Conservation (phyloP, 331 rosid genomes). For the Malus hybrid region DNA sequence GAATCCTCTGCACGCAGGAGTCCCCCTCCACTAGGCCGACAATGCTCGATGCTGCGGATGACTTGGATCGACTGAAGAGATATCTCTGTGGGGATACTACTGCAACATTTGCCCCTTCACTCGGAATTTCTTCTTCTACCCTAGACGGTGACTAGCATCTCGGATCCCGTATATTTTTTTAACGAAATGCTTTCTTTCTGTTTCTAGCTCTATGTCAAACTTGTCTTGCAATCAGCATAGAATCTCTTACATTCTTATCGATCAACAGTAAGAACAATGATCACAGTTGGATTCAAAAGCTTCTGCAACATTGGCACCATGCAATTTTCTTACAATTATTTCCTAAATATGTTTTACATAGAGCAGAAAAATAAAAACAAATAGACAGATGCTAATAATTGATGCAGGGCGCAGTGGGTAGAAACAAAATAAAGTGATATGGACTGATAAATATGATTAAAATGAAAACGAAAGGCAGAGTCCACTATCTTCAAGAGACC, state of each 20-base stretch:
- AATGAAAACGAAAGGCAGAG: too few relatives aligned
- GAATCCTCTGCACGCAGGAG: constrained; percentile 68
- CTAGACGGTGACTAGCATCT: constrained; percentile 23
- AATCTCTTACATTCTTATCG: too few relatives aligned
- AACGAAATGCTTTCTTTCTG: too few relatives aligned
- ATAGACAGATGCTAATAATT: too few relatives aligned
- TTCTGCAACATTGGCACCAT: neutral
- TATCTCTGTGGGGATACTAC: constrained; percentile 57
- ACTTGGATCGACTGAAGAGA: constrained; percentile 59
- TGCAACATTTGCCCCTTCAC: constrained; percentile 57
- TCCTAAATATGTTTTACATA: neutral
- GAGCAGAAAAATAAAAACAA: neutral
- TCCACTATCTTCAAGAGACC: too few relatives aligned
- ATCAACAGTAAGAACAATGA: too few relatives aligned
- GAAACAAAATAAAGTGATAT: too few relatives aligned
- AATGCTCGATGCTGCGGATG: constrained; percentile 74
- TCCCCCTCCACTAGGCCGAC: constrained; percentile 62
- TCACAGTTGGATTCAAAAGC: too few relatives aligned
- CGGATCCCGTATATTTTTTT: neutral
- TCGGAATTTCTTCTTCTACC: constrained; percentile 59
- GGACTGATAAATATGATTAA: too few relatives aligned
- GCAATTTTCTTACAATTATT: neutral
- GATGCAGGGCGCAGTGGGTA: too few relatives aligned
- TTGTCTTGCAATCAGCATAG: neutral
- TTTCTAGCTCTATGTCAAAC: too few relatives aligned